Base-by-base conservation (phyloP, 495 filamentous ascomycete species). In the Lophium mytilinum region DNA sequence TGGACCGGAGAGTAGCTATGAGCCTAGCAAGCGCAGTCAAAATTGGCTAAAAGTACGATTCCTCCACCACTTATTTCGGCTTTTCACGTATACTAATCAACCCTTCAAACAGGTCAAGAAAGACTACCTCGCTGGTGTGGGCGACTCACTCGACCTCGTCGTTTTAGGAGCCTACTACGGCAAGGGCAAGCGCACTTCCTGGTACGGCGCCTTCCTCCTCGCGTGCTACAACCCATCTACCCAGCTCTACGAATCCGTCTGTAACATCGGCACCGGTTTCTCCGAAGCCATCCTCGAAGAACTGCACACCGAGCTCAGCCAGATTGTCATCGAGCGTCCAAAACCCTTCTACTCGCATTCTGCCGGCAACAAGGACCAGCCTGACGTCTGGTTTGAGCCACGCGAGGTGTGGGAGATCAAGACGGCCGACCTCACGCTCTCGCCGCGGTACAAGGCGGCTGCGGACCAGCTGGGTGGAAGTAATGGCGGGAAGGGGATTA, bases 201-300 rank as follows among this genome's bases (percentile, higher is more conserved):
- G 91, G 34, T 98, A 96, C 66, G 93, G 93, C 52, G 89, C 93
- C 24, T 98, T 97, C 78, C 78, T 96, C 12, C 77, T 98, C 0
- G 94, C 91, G 1, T 95, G 91, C 70, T 96, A 94, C 76, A 96
- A 96, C 72, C 69, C 84, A 2, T 75, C 68, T 40, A 79, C 75
- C 12, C 86, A 98, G 53, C 83, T 71, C 9, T 97, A 90, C 72
- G 94, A 98, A 71, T 93, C 88, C 0, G 85, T 97, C 21, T 98
- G 94, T 80, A 98, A 98, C 68, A 96, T 98, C 62, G 93, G 93
- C 56, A 98, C 93, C 2, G 93, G 93, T 1, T 98, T 98, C 71
- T 92, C 86, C 3, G 93, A 98, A 72, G 85, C 80, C 1, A 75
- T 87, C 3, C 82, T 98, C 4, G 86, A 94, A 64, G 86, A 90